phyloP scores from a whole-genome alignment of 768 basidiomycete genomes.

The Leucogyrophana mollusca region DNA sequence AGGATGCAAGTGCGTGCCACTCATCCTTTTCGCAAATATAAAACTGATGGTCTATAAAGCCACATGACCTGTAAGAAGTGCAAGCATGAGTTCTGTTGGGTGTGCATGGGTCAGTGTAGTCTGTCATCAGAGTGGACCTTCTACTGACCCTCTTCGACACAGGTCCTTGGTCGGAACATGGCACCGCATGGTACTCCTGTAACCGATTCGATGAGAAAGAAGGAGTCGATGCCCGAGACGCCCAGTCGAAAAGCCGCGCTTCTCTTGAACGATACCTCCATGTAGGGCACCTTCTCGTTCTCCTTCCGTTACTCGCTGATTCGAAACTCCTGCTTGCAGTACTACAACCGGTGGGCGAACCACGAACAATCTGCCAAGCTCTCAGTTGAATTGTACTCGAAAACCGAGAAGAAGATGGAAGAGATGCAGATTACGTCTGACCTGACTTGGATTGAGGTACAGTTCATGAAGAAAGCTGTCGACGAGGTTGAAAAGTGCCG shows the following conservation, averaged over 20 bases:
- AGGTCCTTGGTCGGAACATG: constrained; percentile 97
- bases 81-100: constrained; percentile 99
- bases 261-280: constrained; percentile 95
- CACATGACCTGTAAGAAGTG: constrained; percentile 99
- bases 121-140: background rate
- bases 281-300: constrained; percentile 44
- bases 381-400: constrained; percentile 85
- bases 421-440: constrained; percentile 94
- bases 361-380: constrained; percentile 99
- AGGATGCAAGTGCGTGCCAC: constrained; percentile 89
- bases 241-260: constrained; percentile 86
- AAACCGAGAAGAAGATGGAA: constrained; percentile 99
- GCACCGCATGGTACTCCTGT: constrained; percentile 97
- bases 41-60: constrained; percentile 41
- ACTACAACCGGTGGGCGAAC: constrained; percentile 99
- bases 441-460: constrained; percentile 97
- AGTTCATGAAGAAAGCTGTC: constrained; percentile 98
- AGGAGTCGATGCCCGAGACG: constrained; percentile 85
- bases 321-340: constrained; percentile 46
- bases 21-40: background rate
- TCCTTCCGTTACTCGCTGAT: background rate
- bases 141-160: constrained; percentile 25
- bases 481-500: constrained; percentile 89
- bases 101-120: constrained; percentile 85
- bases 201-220: constrained; percentile 95